phyloP scores from a whole-genome alignment of 169 alveolate genomes.

The Plasmodium knowlesi region DNA sequence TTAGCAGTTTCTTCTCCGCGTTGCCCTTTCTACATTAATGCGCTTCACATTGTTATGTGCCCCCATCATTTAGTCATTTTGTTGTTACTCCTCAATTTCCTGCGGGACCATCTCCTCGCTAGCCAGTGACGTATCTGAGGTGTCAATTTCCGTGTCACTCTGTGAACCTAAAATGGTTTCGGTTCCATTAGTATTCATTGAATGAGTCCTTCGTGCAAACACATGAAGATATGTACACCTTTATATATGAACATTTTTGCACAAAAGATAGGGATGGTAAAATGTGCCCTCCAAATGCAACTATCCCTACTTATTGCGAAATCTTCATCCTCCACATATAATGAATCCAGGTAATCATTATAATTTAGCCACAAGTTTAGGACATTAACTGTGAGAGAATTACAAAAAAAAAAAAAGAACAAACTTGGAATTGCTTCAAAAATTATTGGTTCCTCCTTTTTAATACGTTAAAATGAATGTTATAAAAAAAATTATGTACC shows the following conservation, averaged over 20 bases:
- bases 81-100: constrained; percentile 49
- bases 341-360: constrained; percentile 55
- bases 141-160: constrained; percentile 14
- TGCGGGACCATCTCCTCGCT: constrained; percentile 30
- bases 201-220: neutral
- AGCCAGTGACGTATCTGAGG: constrained; percentile 56
- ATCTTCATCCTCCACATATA: constrained; percentile 57
- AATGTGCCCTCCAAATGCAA: neutral
- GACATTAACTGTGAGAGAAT: constrained; percentile 15
- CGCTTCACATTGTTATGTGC: neutral
- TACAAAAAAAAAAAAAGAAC: constrained; percentile 2
- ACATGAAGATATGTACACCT: neutral
- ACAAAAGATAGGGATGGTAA: neutral
- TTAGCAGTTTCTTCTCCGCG: neutral
- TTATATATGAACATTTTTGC: neutral
- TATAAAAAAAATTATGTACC: neutral
- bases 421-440: neutral
- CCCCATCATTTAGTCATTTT: constrained; percentile 9
- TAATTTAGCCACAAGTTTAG: constrained; percentile 63
- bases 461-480: constrained; percentile 2
- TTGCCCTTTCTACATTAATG: neutral
- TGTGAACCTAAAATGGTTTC: constrained; percentile 26
- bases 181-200: neutral
- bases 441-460: neutral
- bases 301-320: constrained; percentile 29